These are phyloP conservation scores for Dryadomyces quercus-mongolicae DNA, from an alignment of 2,329 filamentous ascomycete species.

Conservation along the genomic window DNA sequence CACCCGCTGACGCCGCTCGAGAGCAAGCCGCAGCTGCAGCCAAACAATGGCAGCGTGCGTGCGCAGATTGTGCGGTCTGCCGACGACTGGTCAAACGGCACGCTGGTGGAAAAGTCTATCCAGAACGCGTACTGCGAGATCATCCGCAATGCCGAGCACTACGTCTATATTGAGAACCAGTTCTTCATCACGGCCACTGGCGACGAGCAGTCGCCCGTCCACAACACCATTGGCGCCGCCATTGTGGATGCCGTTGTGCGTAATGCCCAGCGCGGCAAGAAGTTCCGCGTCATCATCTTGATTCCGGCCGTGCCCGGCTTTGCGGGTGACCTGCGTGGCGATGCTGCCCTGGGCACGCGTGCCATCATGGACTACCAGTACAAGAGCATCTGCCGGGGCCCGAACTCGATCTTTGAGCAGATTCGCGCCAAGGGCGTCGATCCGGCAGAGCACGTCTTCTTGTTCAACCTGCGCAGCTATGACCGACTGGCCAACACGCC, in stretches of 20 bases:
- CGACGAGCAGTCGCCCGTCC: constrained; percentile 71
- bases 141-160: constrained; percentile 81
- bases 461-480: constrained; percentile 89
- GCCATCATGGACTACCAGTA: constrained; percentile 99
- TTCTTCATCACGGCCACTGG: constrained; percentile 96
- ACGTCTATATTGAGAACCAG: constrained; percentile 95
- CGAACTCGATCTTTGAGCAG: constrained; percentile 79
- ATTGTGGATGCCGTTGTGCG: constrained; percentile 84
- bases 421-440: constrained; percentile 62
- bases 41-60: constrained; percentile 57
- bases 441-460: constrained; percentile 69
- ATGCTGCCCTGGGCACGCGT: constrained; percentile 72
- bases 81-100: constrained; percentile 87
- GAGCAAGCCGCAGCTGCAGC: constrained; percentile 39
- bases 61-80: constrained; percentile 86
- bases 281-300: constrained; percentile 81
- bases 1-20: constrained; percentile 64
- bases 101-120: constrained; percentile 72
- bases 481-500: constrained; percentile 81
- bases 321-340: constrained; percentile 75
- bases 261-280: constrained; percentile 64
- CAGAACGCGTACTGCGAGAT: constrained; percentile 78
- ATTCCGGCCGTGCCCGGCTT: constrained; percentile 92
- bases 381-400: constrained; percentile 85
- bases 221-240: constrained; percentile 76